These are phyloP conservation scores for Chlorella variabilis DNA, from an alignment of 163 green algal species.

Conservation along the genomic window DNA sequence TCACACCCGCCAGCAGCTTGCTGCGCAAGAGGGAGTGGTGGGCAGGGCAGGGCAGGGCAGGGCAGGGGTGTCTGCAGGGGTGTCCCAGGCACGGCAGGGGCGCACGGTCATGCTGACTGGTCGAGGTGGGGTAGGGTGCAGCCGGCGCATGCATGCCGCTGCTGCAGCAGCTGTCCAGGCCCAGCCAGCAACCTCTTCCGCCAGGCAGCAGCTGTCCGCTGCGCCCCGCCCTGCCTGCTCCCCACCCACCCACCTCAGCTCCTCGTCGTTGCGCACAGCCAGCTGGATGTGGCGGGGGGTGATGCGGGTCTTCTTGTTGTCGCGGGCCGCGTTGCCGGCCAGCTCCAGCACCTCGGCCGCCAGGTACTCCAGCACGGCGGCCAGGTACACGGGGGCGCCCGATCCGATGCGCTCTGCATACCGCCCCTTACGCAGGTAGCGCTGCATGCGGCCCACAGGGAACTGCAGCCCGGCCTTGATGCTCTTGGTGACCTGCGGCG, in stretches of 20 bases:
- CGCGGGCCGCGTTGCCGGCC: constrained; percentile 81
- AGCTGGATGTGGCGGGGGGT: constrained; percentile 96
- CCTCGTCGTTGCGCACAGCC: constrained; percentile 96
- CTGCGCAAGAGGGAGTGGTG: constrained; percentile 15
- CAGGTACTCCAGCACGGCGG: constrained; percentile 90
- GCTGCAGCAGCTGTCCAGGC: too few species aligned
- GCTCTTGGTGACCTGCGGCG: constrained; percentile 40
- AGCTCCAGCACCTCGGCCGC: constrained; percentile 81
- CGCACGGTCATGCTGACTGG: too few species aligned
- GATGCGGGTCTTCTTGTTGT: constrained; percentile 96
- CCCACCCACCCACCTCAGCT: constrained; percentile 77
- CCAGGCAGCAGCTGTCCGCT: too few species aligned
- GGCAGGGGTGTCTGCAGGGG: too few species aligned
- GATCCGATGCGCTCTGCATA: constrained; percentile 80
- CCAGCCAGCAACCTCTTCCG: too few species aligned
- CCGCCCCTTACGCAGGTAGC: constrained; percentile 95
- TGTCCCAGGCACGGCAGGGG: too few species aligned
- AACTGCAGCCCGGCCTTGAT: constrained; percentile 94
- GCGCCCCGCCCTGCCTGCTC: too few species aligned
- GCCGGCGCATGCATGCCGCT: too few species aligned
- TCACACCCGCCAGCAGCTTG: constrained; percentile 95
- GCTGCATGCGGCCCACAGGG: constrained; percentile 87
- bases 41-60: too few species aligned
- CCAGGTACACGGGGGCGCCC: constrained; percentile 79
- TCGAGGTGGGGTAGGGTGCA: too few species aligned